Conservation (phyloP, 306 rosid genomes). For the Castanopsis chinensis region DNA sequence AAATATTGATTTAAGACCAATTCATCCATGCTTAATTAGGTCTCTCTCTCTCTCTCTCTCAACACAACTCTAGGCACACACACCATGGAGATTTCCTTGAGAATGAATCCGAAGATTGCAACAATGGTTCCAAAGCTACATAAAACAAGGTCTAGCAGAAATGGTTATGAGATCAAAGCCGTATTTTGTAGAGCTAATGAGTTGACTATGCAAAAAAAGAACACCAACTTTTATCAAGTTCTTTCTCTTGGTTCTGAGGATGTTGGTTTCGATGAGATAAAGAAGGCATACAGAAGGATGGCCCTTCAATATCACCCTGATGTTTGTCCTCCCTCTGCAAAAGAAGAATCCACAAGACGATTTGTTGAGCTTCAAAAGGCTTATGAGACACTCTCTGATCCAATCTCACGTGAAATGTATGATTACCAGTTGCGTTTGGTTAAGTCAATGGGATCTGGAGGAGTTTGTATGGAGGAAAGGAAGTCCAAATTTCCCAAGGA, state of each 20-base stretch:
- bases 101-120: constrained; percentile 3
- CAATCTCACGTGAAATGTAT: constrained; percentile 26
- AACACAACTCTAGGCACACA: background rate
- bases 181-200: constrained; percentile 15
- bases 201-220: background rate
- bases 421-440: constrained; percentile 32
- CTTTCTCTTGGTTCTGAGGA: constrained; percentile 31
- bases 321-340: constrained; percentile 20
- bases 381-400: constrained; percentile 39
- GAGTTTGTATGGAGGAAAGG: background rate
- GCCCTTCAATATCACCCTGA: constrained; percentile 41
- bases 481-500: constrained; percentile 15
- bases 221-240: constrained; percentile 25
- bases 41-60: background rate
- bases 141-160: background rate
- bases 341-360: constrained; percentile 30
- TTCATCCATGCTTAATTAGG: background rate
- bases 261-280: constrained; percentile 26
- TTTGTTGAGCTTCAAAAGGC: constrained; percentile 40
- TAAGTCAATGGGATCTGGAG: background rate
- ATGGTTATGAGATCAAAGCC: background rate
- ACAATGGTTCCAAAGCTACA: background rate
- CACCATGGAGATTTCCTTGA: constrained; percentile 24
- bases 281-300: constrained; percentile 37
- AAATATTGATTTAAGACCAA: background rate